phyloP scores from a whole-genome alignment of 331 rosid species.

The Quercus tomentella region DNA sequence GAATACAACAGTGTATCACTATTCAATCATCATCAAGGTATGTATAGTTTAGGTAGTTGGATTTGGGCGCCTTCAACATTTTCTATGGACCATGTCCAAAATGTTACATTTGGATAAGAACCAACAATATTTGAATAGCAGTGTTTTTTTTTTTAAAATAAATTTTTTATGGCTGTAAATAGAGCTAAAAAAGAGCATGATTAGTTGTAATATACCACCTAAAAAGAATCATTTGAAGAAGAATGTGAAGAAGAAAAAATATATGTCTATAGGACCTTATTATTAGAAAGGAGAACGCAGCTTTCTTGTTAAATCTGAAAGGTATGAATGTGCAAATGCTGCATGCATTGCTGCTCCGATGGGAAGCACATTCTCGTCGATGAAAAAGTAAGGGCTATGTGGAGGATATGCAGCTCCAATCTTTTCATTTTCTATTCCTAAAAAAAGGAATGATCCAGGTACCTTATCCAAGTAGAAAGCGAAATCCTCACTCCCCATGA shows the following conservation, averaged over 20 bases:
- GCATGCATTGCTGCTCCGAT: conserved; percentile 84
- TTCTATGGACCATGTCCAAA: too few species aligned
- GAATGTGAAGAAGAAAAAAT: too few species aligned
- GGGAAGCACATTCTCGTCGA: conserved; percentile 74
- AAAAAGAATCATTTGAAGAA: too few species aligned
- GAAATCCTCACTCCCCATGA: conserved; percentile 88
- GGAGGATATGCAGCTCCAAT: conserved; percentile 53
- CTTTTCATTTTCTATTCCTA: conserved; percentile 59
- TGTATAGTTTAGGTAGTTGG: background rate
- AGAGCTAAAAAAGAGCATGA: background rate
- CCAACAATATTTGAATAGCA: too few species aligned
- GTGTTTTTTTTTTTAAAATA: too few species aligned
- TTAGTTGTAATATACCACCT: background rate
- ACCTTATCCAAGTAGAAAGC: conserved; percentile 73
- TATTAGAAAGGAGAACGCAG: background rate
- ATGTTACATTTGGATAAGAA: too few species aligned
- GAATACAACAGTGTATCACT: background rate
- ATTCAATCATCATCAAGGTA: background rate
- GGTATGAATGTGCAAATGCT: conserved; percentile 62
- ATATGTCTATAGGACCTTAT: too few species aligned
- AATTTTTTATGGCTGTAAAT: background rate
- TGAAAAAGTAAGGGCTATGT: conserved; percentile 55
- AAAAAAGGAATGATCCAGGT: conserved; percentile 60
- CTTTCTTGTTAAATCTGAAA: conserved; percentile 31
- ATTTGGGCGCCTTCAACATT: too few species aligned